phyloP scores from a whole-genome alignment of 2,329 filamentous ascomycete genomes.

The Arachnomyces sp. region DNA sequence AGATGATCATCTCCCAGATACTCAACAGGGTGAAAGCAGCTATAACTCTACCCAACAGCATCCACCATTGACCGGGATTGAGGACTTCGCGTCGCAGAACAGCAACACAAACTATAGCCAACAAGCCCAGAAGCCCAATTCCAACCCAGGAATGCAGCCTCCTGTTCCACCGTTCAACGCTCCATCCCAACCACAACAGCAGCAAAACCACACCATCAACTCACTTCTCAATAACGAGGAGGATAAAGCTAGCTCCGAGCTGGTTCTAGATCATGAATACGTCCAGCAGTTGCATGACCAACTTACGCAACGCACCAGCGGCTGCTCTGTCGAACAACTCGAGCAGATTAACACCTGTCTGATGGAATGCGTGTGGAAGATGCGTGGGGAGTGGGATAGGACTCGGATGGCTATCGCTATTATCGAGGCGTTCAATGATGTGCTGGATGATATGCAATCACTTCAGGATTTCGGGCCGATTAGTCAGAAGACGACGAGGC shows the following conservation, averaged over 20 bases:
- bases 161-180: constrained; percentile 35
- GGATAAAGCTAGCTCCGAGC: constrained; percentile 4
- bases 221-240: constrained; percentile 8
- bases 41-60: constrained; percentile 24
- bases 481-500: no score
- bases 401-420: constrained; percentile 61
- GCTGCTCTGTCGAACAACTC: constrained; percentile 83
- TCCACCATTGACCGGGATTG: constrained; percentile 16
- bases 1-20: constrained; percentile 57
- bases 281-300: constrained; percentile 54
- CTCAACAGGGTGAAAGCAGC: constrained; percentile 45
- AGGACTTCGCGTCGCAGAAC: constrained; percentile 23
- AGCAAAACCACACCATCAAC: constrained; percentile 15
- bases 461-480: constrained; percentile 37
- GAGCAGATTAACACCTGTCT: constrained; percentile 86
- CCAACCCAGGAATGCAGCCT: constrained; percentile 27
- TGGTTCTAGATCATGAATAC: constrained; percentile 41
- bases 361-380: constrained; percentile 84
- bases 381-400: constrained; percentile 74
- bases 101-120: constrained; percentile 28
- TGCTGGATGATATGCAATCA: constrained; percentile 50
- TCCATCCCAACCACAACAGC: constrained; percentile 19
- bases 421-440: constrained; percentile 64
- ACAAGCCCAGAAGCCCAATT: constrained; percentile 25
- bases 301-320: constrained; percentile 61